phyloP scores from a whole-genome alignment of 805 yeast species.

The Tetrapisispora fleetii region DNA sequence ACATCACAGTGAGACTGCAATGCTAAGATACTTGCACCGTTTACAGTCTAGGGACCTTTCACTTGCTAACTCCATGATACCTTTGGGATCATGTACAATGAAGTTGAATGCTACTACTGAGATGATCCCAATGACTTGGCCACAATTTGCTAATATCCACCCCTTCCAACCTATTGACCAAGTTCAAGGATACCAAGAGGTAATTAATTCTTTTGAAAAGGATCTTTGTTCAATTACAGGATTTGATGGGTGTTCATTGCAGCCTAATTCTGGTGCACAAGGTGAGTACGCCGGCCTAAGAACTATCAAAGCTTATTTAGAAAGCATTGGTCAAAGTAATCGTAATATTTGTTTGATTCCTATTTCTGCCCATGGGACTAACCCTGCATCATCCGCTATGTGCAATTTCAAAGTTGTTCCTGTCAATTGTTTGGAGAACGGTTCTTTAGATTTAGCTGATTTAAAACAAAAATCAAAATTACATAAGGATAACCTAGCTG shows the following conservation, averaged over 20 bases:
- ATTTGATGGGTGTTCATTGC: constrained; percentile 77
- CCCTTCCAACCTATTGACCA: constrained; percentile 89
- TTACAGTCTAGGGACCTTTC: constrained; percentile 86
- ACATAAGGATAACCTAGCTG: constrained; percentile 65
- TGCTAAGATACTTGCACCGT: constrained; percentile 80
- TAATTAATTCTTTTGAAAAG: constrained; percentile 64
- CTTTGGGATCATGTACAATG: constrained; percentile 97
- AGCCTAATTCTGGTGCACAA: constrained; percentile 98
- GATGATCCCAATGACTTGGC: constrained; percentile 92
- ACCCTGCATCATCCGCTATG: constrained; percentile 98
- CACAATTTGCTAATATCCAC: constrained; percentile 79
- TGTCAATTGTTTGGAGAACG: constrained; percentile 75
- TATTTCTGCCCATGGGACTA: constrained; percentile 96
- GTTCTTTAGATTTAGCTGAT: constrained; percentile 77
- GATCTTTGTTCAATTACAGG: constrained; percentile 92
- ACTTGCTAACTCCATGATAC: constrained; percentile 92
- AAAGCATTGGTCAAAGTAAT: constrained; percentile 55
- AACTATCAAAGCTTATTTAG: constrained; percentile 70
- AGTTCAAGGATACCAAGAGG: constrained; percentile 74
- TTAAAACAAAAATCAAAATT: constrained; percentile 61
- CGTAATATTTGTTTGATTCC: constrained; percentile 91
- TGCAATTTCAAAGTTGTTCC: constrained; percentile 90
- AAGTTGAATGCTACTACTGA: constrained; percentile 91
- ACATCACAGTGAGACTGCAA: constrained; percentile 89
- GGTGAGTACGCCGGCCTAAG: constrained; percentile 95